Conservation (phyloP, 1,284 basidiomycete species). For the Flammula alnicola region DNA sequence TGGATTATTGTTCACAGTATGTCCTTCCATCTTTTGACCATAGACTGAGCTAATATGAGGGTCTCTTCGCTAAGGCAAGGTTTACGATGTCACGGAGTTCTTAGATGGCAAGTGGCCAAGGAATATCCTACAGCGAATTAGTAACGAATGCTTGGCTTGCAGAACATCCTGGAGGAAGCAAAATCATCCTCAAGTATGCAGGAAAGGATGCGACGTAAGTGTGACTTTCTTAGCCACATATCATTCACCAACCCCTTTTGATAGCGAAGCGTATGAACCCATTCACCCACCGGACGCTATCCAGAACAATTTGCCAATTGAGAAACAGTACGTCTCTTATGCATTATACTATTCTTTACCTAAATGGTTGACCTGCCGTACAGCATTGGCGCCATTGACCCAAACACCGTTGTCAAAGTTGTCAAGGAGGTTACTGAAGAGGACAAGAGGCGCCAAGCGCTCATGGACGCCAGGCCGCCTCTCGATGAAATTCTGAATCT, state of each 20-base stretch:
- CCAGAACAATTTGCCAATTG: slow-evolving; percentile 75
- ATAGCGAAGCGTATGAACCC: slow-evolving; percentile 77
- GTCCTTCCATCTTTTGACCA: slow-evolving; percentile 17
- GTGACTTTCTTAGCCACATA: background rate
- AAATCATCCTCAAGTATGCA: slow-evolving; percentile 48
- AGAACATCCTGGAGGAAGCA: slow-evolving; percentile 34
- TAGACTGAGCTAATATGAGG: background rate
- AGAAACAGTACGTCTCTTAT: slow-evolving; percentile 64
- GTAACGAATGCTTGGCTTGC: background rate
- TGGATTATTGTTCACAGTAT: slow-evolving; percentile 91
- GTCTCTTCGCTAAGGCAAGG: slow-evolving; percentile 25
- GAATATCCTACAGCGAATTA: background rate
- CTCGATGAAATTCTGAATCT: slow-evolving; percentile 82
- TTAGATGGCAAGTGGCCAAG: slow-evolving; percentile 31
- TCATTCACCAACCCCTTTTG: slow-evolving; percentile 1
- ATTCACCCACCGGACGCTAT: slow-evolving; percentile 91
- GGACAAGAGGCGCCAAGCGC: slow-evolving; percentile 60
- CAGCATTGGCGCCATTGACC: slow-evolving; percentile 74
- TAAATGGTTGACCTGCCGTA: slow-evolving; percentile 1
- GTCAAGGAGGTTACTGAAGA: slow-evolving; percentile 58
- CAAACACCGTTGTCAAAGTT: slow-evolving; percentile 59
- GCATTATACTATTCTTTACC: background rate
- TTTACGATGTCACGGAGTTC: slow-evolving; percentile 38
- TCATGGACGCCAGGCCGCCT: slow-evolving; percentile 61
- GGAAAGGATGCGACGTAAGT: slow-evolving; percentile 44